Evolutionary conservation across 352 stramenopile genomes (phyloP).

Genomic region (Phytophthora megakarya): DNA sequence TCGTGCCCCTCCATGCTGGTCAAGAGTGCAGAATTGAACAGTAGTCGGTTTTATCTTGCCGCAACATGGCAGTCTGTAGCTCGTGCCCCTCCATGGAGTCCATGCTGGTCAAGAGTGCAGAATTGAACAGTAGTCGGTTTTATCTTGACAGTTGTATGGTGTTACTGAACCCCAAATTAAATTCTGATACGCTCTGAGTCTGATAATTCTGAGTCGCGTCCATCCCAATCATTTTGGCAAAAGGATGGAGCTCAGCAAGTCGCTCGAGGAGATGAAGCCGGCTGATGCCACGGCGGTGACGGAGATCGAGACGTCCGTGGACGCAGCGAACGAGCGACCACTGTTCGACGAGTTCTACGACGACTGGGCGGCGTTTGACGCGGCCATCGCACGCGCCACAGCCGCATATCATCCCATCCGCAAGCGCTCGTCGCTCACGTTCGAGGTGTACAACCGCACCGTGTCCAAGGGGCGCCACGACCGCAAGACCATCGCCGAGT

Average conservation of each 20-base stretch:
- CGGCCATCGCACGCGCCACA: constrained; percentile 60
- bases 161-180: constrained; percentile 13
- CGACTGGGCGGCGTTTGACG: constrained; percentile 75
- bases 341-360: constrained; percentile 81
- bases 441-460: constrained; percentile 87
- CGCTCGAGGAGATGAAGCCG: constrained; percentile 32
- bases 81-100: no score
- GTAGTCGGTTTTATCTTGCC: no score
- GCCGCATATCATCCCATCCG: constrained; percentile 76
- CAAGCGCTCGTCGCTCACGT: constrained; percentile 83
- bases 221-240: constrained; percentile 3
- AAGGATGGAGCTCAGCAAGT: constrained; percentile 32
- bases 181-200: constrained; percentile 19
- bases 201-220: background rate
- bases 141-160: background rate
- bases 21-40: no score
- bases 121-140: constrained; percentile 30
- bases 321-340: constrained; percentile 13
- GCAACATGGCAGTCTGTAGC: constrained; percentile 44
- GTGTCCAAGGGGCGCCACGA: constrained; percentile 85
- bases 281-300: constrained; percentile 3
- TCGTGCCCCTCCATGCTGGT: no score
- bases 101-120: constrained; percentile 24
- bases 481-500: constrained; percentile 74
- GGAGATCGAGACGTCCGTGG: background rate